A percentile compares a stretch with the other conserved stretches of the same genome.
phyloP scores from a whole-genome alignment of 768 basidiomycete genomes.

The Nidula microcarpa region DNA sequence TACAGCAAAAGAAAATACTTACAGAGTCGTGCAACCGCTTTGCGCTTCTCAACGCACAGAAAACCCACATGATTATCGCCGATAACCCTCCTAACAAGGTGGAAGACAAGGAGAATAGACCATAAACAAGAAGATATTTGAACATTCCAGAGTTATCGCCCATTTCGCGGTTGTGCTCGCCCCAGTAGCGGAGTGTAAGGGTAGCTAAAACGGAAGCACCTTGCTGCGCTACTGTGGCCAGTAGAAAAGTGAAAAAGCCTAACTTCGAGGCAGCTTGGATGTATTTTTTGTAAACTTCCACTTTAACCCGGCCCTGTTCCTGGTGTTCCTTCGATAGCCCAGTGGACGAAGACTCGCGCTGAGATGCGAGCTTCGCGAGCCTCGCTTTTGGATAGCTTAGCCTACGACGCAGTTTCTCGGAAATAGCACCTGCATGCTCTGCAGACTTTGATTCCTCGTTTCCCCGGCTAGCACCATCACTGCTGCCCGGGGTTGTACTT shows the following conservation, averaged over 20 bases:
- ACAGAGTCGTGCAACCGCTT: slow-evolving; percentile 75
- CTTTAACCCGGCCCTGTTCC: slow-evolving; percentile 81
- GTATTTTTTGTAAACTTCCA: slow-evolving; percentile 72
- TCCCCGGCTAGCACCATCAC: slow-evolving; percentile 3
- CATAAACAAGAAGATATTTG: slow-evolving; percentile 63
- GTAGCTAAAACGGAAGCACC: slow-evolving; percentile 56
- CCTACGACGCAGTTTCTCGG: slow-evolving; percentile 57
- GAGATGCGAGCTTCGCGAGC: slow-evolving; percentile 36
- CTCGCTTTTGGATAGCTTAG: slow-evolving; percentile 56
- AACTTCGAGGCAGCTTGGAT: slow-evolving; percentile 72
- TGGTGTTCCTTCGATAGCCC: slow-evolving; percentile 67
- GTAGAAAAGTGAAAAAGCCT: slow-evolving; percentile 65
- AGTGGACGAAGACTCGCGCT: slow-evolving; percentile 33
- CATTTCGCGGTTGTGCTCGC: slow-evolving; percentile 65
- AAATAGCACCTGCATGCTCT: slow-evolving; percentile 26
- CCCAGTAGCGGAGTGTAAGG: slow-evolving; percentile 75
- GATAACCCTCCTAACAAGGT: slow-evolving; percentile 51
- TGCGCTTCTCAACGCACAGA: slow-evolving; percentile 72
- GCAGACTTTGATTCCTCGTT: slow-evolving; percentile 14
- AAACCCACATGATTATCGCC: slow-evolving; percentile 71
- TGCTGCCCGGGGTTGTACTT: slow-evolving; percentile 24
- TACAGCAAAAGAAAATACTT: slow-evolving; percentile 15
- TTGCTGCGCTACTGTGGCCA: slow-evolving; percentile 56
- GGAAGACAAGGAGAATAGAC: slow-evolving; percentile 59
- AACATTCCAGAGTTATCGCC: slow-evolving; percentile 58